Evolutionary conservation across 108 stramenopile genomes (phyloP), one percentile per base, ranked within the genome.

Genomic region (Discostella pseudostelligera): DNA sequence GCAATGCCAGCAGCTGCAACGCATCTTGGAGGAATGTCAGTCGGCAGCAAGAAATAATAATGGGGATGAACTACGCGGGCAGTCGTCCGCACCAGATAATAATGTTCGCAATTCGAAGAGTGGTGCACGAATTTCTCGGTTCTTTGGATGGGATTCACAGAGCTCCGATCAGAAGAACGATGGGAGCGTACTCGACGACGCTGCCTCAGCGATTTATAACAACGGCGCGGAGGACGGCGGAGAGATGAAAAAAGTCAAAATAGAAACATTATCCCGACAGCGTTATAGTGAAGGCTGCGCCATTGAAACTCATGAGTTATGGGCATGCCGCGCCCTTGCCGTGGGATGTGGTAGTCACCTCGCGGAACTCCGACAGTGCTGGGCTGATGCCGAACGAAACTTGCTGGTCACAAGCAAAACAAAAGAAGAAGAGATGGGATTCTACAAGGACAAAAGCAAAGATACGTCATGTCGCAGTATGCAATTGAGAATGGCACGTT

Each of bases 251-350:
- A 28, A 60, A 44, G 20, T 16, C 40, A 54, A 53, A 45, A 22
- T 17, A 46, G 24, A 16, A 29, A 36, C 35, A 36, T 28, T 20
- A 46, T 6, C 1, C 16, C 45, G 28, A 63, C 45, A 59, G 28
- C 45, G 26, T 6, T 76, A 36, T 39, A 76, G 67, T 43, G 28
- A 68, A 14, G 67, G 39, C 29, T 76, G 67, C 49, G 35, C 55
- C 26, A 57, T 50, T 42, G 74, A 76, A 58, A 68, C 64, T 29
- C 74, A 75, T 36, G 74, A 76, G 39, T 35, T 76, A 39, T 76
- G 74, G 74, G 66, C 74, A 58, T 68, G 74, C 49, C 61, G 74
- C 10, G 67, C 74, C 16, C 67, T 76, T 19, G 54, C 74, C 19
- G 24, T 76, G 17, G 67, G 74, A 8, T 76, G 74, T 50, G 67